Base-by-base conservation (phyloP, 1,139 yeast genomes). In the Kodamaea sp. region DNA sequence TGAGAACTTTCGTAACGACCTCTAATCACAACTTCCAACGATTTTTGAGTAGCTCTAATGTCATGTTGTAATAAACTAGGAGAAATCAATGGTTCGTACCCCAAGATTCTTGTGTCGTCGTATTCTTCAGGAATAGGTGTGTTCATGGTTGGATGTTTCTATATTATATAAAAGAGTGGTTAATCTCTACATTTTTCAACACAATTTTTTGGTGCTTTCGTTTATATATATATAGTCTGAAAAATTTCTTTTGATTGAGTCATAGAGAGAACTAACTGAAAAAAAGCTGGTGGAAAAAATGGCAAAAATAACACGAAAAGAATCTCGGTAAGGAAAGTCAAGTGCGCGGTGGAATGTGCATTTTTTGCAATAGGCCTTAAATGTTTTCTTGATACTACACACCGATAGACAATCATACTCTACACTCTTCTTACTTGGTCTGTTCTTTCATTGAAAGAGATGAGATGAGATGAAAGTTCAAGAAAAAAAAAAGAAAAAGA, bases 51-150 rank as follows among this genome's bases (percentile, higher is more conserved):
- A 33, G 92, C 84, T 44, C 84, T 85, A 47, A 84, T 77, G 59
- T 89, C 95, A 49, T 79, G 78, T 57, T 85, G 90, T 40, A 89
- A 70, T 43, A 87, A 72, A 35, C 88, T 95, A 38, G 97, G 97
- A 1, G 96, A 84, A 32, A 87, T 82, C 49, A 89, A 70, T 22
- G 97, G 97, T 55, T 88, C 94, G 78, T 88, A 89, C 44, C 95
- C 96, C 46, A 81, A 73, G 57, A 86, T 87, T 66, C 96, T 79
- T 46, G 90, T 79, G 57, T 89, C 97, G 63, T 89, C 96, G 66
- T 82, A 79, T 59, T 83, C 87, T 55, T 80, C 85, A 41, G 84
- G 82, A 35, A 67, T 61, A 29, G 85, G 85, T 9, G 84, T 78
- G 44, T 63, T 60, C 74, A 69, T 69, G 15, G 24, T 35, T 29